Base-by-base conservation (phyloP, 208 protist species). In the Acanthamoeba healyi region DNA sequence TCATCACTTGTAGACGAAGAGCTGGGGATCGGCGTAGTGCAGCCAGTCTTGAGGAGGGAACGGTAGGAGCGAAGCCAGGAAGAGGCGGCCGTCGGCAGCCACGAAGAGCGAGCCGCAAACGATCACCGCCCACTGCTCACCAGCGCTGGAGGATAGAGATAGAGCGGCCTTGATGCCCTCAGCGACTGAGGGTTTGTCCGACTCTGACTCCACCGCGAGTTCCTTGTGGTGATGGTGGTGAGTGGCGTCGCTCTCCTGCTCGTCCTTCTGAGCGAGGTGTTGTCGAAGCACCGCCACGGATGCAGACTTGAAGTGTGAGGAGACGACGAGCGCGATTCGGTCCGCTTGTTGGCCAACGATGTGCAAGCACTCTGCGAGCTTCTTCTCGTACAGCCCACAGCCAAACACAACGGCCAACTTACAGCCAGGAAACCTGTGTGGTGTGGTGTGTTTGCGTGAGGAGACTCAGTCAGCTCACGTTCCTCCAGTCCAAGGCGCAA, bases 351-450 rank as follows among this genome's bases (percentile, higher is more conserved):
- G 17, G 0, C 24, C 22, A 15, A 46, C 70, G 22, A 79, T 46
- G 32, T 7, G 0, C 70, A 79, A n/a, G 70, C 70, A 79, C 70
- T 79, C 38, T 15, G 34, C 17, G 5, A 79, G 40, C 70, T 79
- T 79, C 36, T 79, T 79, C 40, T 79, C 70, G 70, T 79, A 79
- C 26, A 79, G 70, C 2, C 70, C 36, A 34, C 70, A 79, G 70
- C 70, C 70, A 19, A 79, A 44, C 70, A 79, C 70, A 7, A 46
- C 40, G 19, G 12, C 70, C 70, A 79, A n/a, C 26, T 26, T 32
- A 29, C 40, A n/a, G 46, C 40, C 70, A 10, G 70, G 29, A 12
- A 79, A 79, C 70, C 70, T 79, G 70, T 4, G 17, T 26, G 26
- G 70, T 22, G 24, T 12, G 36, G 40, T n/a, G n/a, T n/a, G n/a